Evolutionary conservation across 768 basidiomycete species (phyloP), one percentile per base, ranked within the genome.

Genomic region (Trichaptum fuscoviolaceum): DNA sequence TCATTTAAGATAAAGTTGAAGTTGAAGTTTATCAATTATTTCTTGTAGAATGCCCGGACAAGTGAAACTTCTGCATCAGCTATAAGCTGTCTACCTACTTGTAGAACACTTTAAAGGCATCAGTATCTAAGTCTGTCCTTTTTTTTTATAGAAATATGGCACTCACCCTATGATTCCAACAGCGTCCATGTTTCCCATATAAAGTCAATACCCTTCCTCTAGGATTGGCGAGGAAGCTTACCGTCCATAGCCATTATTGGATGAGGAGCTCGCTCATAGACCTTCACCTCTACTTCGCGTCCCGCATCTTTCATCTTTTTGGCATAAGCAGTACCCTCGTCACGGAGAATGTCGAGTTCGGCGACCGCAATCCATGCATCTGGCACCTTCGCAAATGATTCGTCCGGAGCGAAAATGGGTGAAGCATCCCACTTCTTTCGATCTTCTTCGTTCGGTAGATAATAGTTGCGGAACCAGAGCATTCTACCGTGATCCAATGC

Each of bases 161-260:
- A 71, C 73, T 70, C 65, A 76, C 76, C 73, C 65, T 66, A 23
- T 66, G 6, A 64, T 42, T 15, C 62, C 35, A 23, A 61, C 59
- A 23, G 15, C n/a, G n/a, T n/a, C n/a, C n/a, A n/a, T 63, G n/a
- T 64, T 25, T 65, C 8, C 12, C 12, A 17, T 30, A 2, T 30
- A 60, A 10, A 30, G 1, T 64, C 36, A 58, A 61, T 64, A 58
- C 61, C 2, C 62, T 74, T 1, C 2, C 4, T 30, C 15, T 24
- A 1, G 36, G 23, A 36, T 63, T 42, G 63, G 9, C 4, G 18
- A 63, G 17, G 36, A 63, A 18, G 23, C 86, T 68, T 67, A 87
- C 87, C 87, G 67, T 90, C 89, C 88, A 91, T 89, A 7, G 85
- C 86, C 83, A 91, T 85, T 58, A 89, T 84, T 0, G 84, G 88